Conservation (phyloP, 495 filamentous ascomycete genomes). For the Neurospora discreta region DNA sequence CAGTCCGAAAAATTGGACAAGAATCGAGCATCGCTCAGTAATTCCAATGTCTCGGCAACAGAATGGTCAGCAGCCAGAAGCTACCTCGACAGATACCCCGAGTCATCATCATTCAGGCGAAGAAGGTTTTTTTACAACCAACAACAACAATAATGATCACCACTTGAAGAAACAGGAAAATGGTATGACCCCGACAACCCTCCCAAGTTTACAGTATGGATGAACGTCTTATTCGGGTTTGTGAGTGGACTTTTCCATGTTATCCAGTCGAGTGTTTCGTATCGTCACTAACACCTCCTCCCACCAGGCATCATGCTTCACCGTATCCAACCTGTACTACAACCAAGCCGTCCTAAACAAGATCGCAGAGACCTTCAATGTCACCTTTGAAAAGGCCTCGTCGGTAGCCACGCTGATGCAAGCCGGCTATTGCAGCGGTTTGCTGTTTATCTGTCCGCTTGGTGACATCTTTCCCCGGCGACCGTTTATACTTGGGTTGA, state of each 20-base stretch:
- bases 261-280: neutral
- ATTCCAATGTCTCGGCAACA: neutral
- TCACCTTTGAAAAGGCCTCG: constrained; percentile 45
- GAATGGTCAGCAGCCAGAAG: neutral
- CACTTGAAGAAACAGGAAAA: neutral
- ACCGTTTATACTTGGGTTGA: constrained; percentile 55
- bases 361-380: constrained; percentile 49
- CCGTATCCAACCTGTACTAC: constrained; percentile 61
- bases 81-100: neutral
- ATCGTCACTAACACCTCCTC: neutral
- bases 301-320: constrained; percentile 22
- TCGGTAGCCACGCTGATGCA: constrained; percentile 68
- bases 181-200: constrained; percentile 22
- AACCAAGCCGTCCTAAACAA: constrained; percentile 57
- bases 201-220: constrained; percentile 23
- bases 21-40: neutral
- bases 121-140: neutral
- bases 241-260: constrained; percentile 5
- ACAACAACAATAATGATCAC: neutral
- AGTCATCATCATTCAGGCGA: neutral
- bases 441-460: constrained; percentile 67
- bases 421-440: constrained; percentile 65
- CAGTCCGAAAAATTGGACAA: no score
- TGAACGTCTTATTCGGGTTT: constrained; percentile 23
- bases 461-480: constrained; percentile 64